phyloP scores from a whole-genome alignment of 78 protist genomes.

The Reticulomyxa filosa region DNA sequence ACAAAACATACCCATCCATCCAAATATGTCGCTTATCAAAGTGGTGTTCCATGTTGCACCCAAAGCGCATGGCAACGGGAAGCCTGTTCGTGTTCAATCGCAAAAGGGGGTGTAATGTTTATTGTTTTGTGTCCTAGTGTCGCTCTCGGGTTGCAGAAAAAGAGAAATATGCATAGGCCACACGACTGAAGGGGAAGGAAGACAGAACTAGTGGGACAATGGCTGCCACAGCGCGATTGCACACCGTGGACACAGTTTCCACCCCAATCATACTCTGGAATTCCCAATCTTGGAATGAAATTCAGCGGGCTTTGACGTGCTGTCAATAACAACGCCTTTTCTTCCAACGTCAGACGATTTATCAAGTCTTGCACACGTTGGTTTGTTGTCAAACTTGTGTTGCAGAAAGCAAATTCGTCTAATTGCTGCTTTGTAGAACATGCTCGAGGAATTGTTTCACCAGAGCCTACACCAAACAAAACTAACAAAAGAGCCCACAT shows the following conservation, averaged over 20 bases:
- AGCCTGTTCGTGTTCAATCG: not conserved
- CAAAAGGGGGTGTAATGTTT: too few species aligned
- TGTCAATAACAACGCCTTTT: not conserved
- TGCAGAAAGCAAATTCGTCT: not conserved
- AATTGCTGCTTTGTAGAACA: not conserved
- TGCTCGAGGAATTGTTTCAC: conserved; percentile 5
- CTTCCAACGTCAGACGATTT: not conserved
- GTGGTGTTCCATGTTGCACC: conserved; percentile 4
- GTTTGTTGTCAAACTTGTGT: not conserved
- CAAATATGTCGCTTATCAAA: too few species aligned
- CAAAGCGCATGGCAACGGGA: not conserved
- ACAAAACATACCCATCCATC: too few species aligned
- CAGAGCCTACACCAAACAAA: too few species aligned
- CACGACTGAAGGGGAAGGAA: too few species aligned
- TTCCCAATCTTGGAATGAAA: not conserved
- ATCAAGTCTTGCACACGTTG: not conserved
- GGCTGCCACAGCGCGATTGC: not conserved
- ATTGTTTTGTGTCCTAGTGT: too few species aligned
- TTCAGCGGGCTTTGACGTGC: not conserved
- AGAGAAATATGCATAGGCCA: too few species aligned
- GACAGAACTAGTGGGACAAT: too few species aligned
- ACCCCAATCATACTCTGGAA: conserved; percentile 14
- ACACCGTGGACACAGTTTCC: conserved; percentile 10
- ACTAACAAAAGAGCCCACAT: too few species aligned
- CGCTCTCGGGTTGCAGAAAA: too few species aligned